These are phyloP conservation scores for Hirschioporus abietinus DNA, from an alignment of 768 basidiomycete genomes.

Conservation along the genomic window DNA sequence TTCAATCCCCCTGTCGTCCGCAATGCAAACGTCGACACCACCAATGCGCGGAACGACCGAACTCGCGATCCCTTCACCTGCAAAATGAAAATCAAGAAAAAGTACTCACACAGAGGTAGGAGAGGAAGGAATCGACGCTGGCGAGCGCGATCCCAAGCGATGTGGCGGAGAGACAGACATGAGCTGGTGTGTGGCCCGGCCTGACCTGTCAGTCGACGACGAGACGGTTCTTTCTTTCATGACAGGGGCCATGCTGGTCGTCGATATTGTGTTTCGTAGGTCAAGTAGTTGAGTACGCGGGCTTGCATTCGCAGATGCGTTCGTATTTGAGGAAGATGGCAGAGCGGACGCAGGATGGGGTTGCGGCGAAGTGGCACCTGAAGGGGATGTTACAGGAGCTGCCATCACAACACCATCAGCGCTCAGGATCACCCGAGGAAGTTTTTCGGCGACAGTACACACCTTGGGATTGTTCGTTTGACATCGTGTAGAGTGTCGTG, in stretches of 20 bases:
- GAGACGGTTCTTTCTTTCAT: slow-evolving; percentile 4
- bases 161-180: slow-evolving; percentile 3
- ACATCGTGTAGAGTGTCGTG: background rate
- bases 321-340: background rate
- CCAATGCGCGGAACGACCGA: background rate
- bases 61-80: background rate
- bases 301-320: background rate
- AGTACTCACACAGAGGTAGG: slow-evolving; percentile 68
- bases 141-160: slow-evolving; percentile 56
- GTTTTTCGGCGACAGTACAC: background rate
- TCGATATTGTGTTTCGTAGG: background rate
- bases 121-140: slow-evolving; percentile 72
- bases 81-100: background rate
- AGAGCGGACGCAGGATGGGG: background rate
- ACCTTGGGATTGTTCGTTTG: background rate
- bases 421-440: background rate
- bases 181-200: slow-evolving; percentile 7
- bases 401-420: background rate
- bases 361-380: background rate
- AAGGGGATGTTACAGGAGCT: background rate
- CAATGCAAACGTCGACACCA: background rate
- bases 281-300: background rate
- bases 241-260: background rate
- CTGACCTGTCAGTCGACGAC: slow-evolving; percentile 1
- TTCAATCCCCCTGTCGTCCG: slow-evolving; percentile 2